Evolutionary conservation across 1,284 basidiomycete species (phyloP).

Genomic region (Apiotrichum veenhuisii): DNA sequence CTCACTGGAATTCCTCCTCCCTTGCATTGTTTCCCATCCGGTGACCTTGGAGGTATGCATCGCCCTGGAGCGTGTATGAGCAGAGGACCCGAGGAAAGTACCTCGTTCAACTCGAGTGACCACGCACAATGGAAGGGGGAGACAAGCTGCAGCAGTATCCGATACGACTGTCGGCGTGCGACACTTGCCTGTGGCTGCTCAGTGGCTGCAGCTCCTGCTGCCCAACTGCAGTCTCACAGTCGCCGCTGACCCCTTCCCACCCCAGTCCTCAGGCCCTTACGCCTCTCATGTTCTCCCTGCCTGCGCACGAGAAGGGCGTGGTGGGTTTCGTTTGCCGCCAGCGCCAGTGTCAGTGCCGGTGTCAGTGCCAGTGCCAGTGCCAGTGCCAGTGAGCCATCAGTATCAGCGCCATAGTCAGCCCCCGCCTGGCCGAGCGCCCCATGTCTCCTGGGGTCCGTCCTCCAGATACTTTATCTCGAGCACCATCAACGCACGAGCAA

Average conservation of each 20-base stretch:
- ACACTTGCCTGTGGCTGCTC: too few species aligned
- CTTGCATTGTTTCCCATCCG: background rate
- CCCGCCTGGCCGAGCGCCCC: background rate
- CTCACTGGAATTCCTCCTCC: background rate
- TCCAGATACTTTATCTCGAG: conserved; percentile 5
- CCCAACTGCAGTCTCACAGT: too few species aligned
- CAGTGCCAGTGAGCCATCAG: background rate
- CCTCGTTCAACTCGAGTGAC: background rate
- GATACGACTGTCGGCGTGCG: too few species aligned
- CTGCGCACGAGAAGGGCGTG: background rate
- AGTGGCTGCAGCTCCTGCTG: too few species aligned
- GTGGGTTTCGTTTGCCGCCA: background rate
- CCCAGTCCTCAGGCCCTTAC: too few species aligned
- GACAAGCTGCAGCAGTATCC: too few species aligned
- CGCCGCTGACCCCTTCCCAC: too few species aligned
- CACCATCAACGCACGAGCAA: background rate
- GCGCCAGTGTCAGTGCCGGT: background rate
- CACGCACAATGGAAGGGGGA: too few species aligned
- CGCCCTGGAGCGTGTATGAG: background rate
- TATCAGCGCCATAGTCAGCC: background rate
- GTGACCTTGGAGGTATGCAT: background rate
- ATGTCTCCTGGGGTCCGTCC: background rate
- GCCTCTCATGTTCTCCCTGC: too few species aligned
- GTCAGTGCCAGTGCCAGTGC: background rate
- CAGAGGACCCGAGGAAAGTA: background rate